phyloP scores from a whole-genome alignment of 352 stramenopile genomes.

The Phytophthora melonis region DNA sequence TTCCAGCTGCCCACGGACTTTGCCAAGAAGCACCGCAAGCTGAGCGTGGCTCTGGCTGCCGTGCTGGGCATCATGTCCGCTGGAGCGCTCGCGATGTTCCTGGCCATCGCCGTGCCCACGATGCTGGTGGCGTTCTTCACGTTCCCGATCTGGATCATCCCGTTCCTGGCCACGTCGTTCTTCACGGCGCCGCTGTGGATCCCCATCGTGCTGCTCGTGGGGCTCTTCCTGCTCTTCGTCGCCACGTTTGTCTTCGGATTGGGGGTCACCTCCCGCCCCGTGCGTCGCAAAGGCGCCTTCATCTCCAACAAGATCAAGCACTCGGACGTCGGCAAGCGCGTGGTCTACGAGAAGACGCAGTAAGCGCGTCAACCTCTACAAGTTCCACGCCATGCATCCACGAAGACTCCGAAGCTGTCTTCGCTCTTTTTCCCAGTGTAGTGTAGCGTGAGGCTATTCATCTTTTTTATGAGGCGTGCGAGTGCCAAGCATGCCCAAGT shows the following conservation, averaged over 20 bases:
- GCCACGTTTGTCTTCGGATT: conserved; percentile 79
- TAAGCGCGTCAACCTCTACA: conserved; percentile 33
- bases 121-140: conserved; percentile 77
- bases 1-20: conserved; percentile 66
- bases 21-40: conserved; percentile 79
- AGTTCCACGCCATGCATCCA: conserved; percentile 1
- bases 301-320: conserved; percentile 86
- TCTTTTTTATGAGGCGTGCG: conserved; percentile 13
- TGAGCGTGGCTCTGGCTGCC: conserved; percentile 67
- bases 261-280: conserved; percentile 74
- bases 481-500: conserved; percentile 4
- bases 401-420: not conserved
- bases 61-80: conserved; percentile 63
- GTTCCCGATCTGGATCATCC: conserved; percentile 88
- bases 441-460: conserved; percentile 26
- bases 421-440: conserved; percentile 1
- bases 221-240: conserved; percentile 71
- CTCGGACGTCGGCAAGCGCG: conserved; percentile 80
- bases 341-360: conserved; percentile 83
- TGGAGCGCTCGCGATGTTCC: conserved; percentile 62
- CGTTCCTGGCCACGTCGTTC: conserved; percentile 76
- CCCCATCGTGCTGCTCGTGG: conserved; percentile 68
- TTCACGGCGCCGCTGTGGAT: conserved; percentile 87
- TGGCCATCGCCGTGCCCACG: conserved; percentile 77
- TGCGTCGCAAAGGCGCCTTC: conserved; percentile 80